Evolutionary conservation across 2,329 filamentous ascomycete species (phyloP).

Genomic region (Alternaria solani): DNA sequence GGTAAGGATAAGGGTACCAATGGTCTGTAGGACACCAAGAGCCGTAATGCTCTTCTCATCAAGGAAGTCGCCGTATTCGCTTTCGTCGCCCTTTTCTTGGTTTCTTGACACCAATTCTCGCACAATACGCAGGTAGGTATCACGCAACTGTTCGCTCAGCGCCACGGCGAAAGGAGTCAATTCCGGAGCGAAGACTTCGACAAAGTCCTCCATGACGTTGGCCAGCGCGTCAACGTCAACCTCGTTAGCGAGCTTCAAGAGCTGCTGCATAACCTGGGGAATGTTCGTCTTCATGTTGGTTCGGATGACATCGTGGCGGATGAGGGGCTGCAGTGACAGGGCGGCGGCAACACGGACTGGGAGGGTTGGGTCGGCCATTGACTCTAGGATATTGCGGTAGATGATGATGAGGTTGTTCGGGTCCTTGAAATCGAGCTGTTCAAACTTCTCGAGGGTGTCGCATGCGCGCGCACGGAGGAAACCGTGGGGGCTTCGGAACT

Average conservation of each 20-base stretch:
- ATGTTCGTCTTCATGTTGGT: constrained; percentile 98
- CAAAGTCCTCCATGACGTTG: constrained; percentile 99
- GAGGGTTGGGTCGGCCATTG: constrained; percentile 92
- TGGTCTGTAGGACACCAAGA: constrained; percentile 94
- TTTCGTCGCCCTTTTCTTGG: constrained; percentile 74
- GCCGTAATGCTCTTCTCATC: constrained; percentile 99
- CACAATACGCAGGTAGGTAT: constrained; percentile 95
- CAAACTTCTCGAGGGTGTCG: constrained; percentile 97
- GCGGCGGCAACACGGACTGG: constrained; percentile 95
- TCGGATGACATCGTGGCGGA: constrained; percentile 92
- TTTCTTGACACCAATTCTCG: constrained; percentile 90
- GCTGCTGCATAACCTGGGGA: constrained; percentile 98
- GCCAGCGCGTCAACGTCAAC: constrained; percentile 96
- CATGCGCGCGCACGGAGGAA: constrained; percentile 94
- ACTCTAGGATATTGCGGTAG: constrained; percentile 95
- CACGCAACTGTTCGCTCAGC: constrained; percentile 91
- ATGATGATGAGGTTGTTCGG: constrained; percentile 94
- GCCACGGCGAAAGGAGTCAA: constrained; percentile 97
- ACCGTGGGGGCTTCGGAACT: constrained; percentile 91
- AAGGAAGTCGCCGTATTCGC: constrained; percentile 85
- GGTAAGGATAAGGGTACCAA: constrained; percentile 94
- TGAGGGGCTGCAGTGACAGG: constrained; percentile 91
- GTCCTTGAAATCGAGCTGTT: constrained; percentile 96
- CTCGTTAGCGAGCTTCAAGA: constrained; percentile 96
- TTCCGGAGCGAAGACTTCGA: constrained; percentile 97